Conservation (phyloP, 768 basidiomycete genomes). For the Agaricus bisporus region DNA sequence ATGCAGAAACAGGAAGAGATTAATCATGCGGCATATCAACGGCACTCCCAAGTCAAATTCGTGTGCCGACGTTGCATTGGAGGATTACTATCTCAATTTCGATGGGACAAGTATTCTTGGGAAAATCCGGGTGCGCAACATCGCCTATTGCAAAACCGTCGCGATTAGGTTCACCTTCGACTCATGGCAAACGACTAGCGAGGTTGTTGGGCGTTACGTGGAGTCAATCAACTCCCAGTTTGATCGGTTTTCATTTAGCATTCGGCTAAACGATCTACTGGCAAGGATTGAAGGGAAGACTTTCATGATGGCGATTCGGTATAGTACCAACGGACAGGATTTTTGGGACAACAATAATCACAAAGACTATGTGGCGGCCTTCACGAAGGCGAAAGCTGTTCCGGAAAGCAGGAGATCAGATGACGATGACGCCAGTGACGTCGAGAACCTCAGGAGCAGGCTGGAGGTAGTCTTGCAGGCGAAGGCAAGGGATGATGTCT, state of each 20-base stretch:
- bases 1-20: conserved; percentile 24
- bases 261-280: conserved; percentile 75
- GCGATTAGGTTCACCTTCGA: conserved; percentile 91
- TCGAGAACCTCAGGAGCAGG: conserved; percentile 58
- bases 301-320: conserved; percentile 73
- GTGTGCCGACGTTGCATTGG: conserved; percentile 44
- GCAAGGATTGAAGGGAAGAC: conserved; percentile 77
- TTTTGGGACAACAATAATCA: conserved; percentile 91
- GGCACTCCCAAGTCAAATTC: conserved; percentile 44
- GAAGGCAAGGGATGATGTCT: conserved; percentile 20
- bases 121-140: conserved; percentile 70
- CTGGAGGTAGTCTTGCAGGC: conserved; percentile 50
- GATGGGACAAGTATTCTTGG: conserved; percentile 62
- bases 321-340: conserved; percentile 63
- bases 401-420: conserved; percentile 24
- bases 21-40: conserved; percentile 63
- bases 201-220: conserved; percentile 74
- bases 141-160: conserved; percentile 84
- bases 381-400: conserved; percentile 32
- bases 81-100: conserved; percentile 45
- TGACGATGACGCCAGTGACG: conserved; percentile 32
- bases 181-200: conserved; percentile 93
- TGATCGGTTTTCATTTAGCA: conserved; percentile 74
- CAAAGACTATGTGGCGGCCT: conserved; percentile 72
- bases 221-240: conserved; percentile 41